These are phyloP conservation scores for Hypomontagnella monticulosa DNA, from an alignment of 495 filamentous ascomycete genomes.

Conservation along the genomic window DNA sequence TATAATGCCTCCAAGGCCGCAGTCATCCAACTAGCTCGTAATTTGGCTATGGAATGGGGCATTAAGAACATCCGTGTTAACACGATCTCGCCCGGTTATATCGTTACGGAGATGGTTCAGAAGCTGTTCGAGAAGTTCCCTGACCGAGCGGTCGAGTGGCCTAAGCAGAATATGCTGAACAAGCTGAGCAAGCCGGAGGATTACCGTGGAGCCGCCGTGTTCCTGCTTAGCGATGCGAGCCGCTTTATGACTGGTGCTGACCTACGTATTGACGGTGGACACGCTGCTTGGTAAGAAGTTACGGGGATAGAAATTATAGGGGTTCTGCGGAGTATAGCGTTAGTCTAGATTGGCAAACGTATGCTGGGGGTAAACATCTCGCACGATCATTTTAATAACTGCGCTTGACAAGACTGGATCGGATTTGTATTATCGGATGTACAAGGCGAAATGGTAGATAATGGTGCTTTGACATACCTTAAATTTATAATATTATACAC, in stretches of 20 bases:
- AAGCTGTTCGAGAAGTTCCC: slow-evolving; percentile 78
- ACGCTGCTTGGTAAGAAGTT: slow-evolving; percentile 73
- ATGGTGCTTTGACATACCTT: slow-evolving; percentile 32
- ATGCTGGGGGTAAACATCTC: slow-evolving; percentile 7
- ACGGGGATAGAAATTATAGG: background rate
- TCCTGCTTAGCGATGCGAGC: slow-evolving; percentile 86
- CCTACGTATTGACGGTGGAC: slow-evolving; percentile 83
- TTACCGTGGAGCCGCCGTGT: slow-evolving; percentile 82
- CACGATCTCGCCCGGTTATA: slow-evolving; percentile 94
- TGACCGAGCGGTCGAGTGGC: slow-evolving; percentile 80
- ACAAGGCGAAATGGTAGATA: slow-evolving; percentile 20
- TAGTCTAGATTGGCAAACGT: slow-evolving; percentile 17
- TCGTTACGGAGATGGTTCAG: slow-evolving; percentile 91
- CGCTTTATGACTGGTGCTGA: slow-evolving; percentile 88
- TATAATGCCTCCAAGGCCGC: slow-evolving; percentile 94
- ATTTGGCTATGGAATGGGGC: slow-evolving; percentile 91
- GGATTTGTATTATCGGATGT: slow-evolving; percentile 26
- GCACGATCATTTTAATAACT: slow-evolving; percentile 6
- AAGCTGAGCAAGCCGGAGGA: slow-evolving; percentile 82
- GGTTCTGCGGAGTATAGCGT: background rate
- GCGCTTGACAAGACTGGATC: slow-evolving; percentile 9
- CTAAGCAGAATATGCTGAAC: slow-evolving; percentile 88
- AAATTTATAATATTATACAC: slow-evolving; percentile 26
- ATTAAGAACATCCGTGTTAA: slow-evolving; percentile 89
- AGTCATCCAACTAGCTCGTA: slow-evolving; percentile 83